A percentile compares a stretch with the other conserved stretches of the same genome.
Evolutionary conservation across 2,329 filamentous ascomycete species (phyloP).

Genomic region (Phaeosphaeriaceae sp.): DNA sequence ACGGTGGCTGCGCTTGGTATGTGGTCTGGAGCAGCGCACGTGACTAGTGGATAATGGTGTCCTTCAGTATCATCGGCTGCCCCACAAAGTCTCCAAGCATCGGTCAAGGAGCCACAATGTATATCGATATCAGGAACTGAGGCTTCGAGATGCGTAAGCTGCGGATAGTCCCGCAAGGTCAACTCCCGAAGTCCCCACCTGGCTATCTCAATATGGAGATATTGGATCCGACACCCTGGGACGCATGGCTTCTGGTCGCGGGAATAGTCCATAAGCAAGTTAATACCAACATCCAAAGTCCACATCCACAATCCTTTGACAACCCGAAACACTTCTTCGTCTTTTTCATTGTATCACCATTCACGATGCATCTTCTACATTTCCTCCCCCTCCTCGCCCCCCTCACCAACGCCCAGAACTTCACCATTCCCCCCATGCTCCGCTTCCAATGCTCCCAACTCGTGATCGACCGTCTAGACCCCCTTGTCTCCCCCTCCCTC

Average conservation of each 20-base stretch:
- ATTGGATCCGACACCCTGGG: neutral
- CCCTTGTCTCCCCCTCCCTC: conserved; percentile 28
- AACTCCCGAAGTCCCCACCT: conserved; percentile 8
- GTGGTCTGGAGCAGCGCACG: neutral
- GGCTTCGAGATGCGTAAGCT: neutral
- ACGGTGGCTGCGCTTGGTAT: neutral
- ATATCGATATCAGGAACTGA: neutral
- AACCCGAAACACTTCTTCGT: neutral
- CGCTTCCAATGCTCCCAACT: conserved; percentile 39
- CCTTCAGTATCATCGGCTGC: neutral
- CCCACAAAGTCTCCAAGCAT: neutral
- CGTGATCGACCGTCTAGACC: conserved; percentile 33
- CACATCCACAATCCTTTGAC: neutral
- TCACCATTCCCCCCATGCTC: conserved; percentile 14
- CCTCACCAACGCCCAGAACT: neutral
- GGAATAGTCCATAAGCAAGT: neutral
- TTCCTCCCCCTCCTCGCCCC: neutral
- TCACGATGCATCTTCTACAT: neutral
- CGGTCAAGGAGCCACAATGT: neutral
- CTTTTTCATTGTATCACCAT: neutral
- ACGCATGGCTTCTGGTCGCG: neutral
- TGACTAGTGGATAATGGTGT: neutral
- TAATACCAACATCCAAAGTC: neutral
- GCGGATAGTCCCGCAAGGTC: neutral
- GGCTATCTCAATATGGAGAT: neutral